A percentile compares a stretch with the other conserved stretches of the same genome.
Evolutionary conservation across 768 basidiomycete genomes (phyloP).

Genomic region (Lactarius psammicola): DNA sequence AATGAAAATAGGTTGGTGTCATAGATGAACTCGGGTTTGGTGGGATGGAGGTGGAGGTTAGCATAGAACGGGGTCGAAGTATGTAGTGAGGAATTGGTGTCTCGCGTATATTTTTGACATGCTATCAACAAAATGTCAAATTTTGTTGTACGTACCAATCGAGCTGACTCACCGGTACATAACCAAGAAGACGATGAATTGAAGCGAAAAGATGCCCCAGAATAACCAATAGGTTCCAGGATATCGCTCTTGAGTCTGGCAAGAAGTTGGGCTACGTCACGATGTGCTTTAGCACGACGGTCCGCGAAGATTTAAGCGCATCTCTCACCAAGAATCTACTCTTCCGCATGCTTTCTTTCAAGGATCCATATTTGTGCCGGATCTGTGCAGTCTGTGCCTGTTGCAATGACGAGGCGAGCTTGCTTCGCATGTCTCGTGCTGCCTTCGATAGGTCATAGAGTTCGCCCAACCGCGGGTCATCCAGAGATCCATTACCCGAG

Average conservation of each 20-base stretch:
- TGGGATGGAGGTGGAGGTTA: conserved; percentile 55
- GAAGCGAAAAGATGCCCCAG: conserved; percentile 41
- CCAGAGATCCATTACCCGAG: conserved; percentile 39
- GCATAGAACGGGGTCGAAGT: conserved; percentile 79
- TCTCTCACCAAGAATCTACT: conserved; percentile 41
- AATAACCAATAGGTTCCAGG: conserved; percentile 37
- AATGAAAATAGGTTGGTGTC: conserved; percentile 37
- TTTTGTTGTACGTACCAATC: background rate
- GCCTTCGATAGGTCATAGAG: conserved; percentile 53
- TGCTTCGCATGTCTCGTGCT: conserved; percentile 50
- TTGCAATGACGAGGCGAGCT: conserved; percentile 44
- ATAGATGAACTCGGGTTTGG: conserved; percentile 43
- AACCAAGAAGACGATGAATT: conserved; percentile 46
- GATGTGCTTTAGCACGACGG: conserved; percentile 1
- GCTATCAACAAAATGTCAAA: conserved; percentile 36
- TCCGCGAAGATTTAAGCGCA: background rate
- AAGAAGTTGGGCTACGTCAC: conserved; percentile 27
- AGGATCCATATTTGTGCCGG: conserved; percentile 36
- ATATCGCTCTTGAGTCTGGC: conserved; percentile 16
- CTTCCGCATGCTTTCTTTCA: conserved; percentile 40
- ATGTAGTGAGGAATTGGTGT: conserved; percentile 66
- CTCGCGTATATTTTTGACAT: conserved; percentile 47
- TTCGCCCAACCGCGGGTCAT: conserved; percentile 48
- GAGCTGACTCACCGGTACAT: conserved; percentile 55
- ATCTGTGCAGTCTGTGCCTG: conserved; percentile 41